Evolutionary conservation across 1,284 basidiomycete species (phyloP), one percentile per base, ranked within the genome.

Genomic region (Apiotrichum gamsii): DNA sequence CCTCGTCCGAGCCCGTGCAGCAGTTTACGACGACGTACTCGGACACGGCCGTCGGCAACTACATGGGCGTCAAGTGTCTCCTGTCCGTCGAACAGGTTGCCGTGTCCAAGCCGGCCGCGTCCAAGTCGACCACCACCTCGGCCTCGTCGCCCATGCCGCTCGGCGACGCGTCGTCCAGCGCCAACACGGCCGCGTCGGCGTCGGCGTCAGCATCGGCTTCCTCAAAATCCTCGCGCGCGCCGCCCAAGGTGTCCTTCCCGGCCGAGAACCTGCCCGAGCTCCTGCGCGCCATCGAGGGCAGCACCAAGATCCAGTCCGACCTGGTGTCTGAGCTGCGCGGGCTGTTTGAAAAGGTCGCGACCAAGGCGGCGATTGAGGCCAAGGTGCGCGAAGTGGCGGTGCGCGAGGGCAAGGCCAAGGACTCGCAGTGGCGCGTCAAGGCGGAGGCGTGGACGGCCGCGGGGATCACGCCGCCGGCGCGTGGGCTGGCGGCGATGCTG

Each of bases 331-430:
- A 61, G 8, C 54, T 73, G n/a, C 57, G 58, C 32, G 52, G 50
- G 1, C 56, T 58, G 10, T 72, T 72, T 45, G 51, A 52, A 16
- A 62, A 60, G 15, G 57, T 69, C 13, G 53, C 68, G 11, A 61
- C 67, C n/a, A 72, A 72, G 43, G 62, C 55, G n/a, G 67, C 68
- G 4, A 70, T 73, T 32, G 69, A 69, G 47, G 56, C 56, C 18
- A 70, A 69, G 52, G 40, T 73, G 20, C 63, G 61, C 24, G 67
- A 70, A 39, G 67, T 69, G 3, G 69, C 71, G 0, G 51, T 58
- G 1, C 60, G 62, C 21, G 59, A 65, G 38, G 65, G 62, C 10
- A 67, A 64, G 51, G 52, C 51, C 23, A 65, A 66, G 49, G 67
- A 66, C 25, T 33, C 41, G 24, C 47, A 46, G 35, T 72, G 70